Evolutionary conservation across 805 yeast genomes (phyloP).

Genomic region (Saccharomyces jurei): DNA sequence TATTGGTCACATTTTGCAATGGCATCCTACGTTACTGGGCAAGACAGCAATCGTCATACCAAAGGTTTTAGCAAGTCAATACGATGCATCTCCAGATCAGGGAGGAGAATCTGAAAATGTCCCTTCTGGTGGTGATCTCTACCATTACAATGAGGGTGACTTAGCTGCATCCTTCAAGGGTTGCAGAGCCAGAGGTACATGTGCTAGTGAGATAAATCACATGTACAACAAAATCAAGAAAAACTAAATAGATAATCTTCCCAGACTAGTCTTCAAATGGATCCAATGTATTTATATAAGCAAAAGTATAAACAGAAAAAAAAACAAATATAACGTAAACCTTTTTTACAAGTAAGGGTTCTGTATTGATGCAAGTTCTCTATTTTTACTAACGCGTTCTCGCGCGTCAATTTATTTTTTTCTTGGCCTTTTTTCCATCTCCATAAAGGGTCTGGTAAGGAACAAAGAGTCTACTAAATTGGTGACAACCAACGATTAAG

Average conservation of each 20-base stretch:
- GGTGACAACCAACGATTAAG: not conserved
- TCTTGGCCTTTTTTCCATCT: not conserved
- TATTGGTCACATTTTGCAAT: conserved; percentile 80
- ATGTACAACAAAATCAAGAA: conserved; percentile 16
- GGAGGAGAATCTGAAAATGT: conserved; percentile 18
- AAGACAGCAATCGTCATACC: conserved; percentile 68
- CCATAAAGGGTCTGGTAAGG: not conserved
- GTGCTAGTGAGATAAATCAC: conserved; percentile 38
- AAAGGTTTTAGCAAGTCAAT: conserved; percentile 44
- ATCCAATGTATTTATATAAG: not conserved
- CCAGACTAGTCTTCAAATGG: not conserved
- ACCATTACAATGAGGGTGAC: conserved; percentile 52
- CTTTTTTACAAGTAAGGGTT: not conserved
- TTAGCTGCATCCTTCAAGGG: conserved; percentile 55
- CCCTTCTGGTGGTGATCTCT: conserved; percentile 26
- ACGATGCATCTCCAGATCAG: conserved; percentile 30
- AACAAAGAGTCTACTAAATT: not conserved
- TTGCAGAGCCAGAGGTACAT: conserved; percentile 43
- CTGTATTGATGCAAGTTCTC: not conserved
- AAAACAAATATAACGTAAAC: not conserved
- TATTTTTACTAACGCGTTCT: not conserved
- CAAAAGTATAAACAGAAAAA: not conserved
- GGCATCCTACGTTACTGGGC: conserved; percentile 82
- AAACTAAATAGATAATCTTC: not conserved
- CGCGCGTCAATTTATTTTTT: not conserved